Evolutionary conservation across 305 asterid genomes (phyloP).

Genomic region (Withania somnifera): DNA sequence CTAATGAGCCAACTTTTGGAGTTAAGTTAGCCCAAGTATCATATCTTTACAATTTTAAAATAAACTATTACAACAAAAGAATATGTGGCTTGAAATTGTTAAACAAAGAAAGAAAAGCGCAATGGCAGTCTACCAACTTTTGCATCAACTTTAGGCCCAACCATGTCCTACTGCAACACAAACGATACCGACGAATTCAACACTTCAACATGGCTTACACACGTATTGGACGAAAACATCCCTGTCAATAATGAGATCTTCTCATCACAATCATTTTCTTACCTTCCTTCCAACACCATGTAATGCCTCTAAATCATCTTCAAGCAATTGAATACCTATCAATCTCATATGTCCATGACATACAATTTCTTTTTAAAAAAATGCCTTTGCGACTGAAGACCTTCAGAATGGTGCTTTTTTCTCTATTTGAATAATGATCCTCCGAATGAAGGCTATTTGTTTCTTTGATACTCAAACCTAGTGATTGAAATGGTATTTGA

Average conservation of each 20-base stretch:
- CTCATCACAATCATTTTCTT: background rate
- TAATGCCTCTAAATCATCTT: background rate
- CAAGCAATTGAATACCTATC: background rate
- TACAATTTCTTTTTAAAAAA: background rate
- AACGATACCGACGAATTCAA: background rate
- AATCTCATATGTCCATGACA: background rate
- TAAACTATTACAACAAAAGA: background rate
- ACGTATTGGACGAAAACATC: background rate
- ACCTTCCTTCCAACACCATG: background rate
- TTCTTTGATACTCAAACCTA: background rate
- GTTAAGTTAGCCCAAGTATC: too few relatives aligned
- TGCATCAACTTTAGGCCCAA: background rate
- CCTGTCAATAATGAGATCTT: background rate
- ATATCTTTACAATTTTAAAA: too few relatives aligned
- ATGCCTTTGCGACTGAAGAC: background rate
- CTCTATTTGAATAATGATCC: background rate
- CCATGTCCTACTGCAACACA: background rate
- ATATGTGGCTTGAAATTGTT: background rate
- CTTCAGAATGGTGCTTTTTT: background rate
- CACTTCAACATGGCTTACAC: background rate
- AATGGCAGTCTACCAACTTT: background rate
- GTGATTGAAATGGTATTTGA: background rate
- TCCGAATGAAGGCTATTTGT: background rate
- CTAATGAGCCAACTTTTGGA: too few relatives aligned
- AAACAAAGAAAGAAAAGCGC: background rate